Conservation (phyloP, 2,329 filamentous ascomycete genomes). For the Pseudogymnoascus pannorum region DNA sequence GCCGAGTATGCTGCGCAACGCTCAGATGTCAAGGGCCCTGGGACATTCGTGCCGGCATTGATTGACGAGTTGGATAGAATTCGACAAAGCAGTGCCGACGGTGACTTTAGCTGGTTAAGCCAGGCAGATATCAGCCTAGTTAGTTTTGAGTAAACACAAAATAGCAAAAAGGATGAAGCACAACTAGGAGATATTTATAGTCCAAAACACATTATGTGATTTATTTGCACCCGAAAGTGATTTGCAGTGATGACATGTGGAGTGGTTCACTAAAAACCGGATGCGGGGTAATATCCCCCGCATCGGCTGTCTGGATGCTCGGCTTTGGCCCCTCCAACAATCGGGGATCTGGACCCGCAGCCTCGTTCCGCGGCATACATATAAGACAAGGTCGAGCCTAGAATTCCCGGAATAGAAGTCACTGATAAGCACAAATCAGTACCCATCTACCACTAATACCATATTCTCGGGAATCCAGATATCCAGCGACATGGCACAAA, state of each 20-base stretch:
- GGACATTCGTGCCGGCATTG: constrained; percentile 79
- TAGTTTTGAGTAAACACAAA: constrained; percentile 1
- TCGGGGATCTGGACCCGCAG: background rate
- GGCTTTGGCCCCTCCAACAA: background rate
- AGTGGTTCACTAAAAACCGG: background rate
- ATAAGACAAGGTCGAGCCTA: background rate
- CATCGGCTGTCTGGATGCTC: constrained; percentile 3
- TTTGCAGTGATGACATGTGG: background rate
- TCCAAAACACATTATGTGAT: background rate
- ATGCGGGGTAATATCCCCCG: constrained; percentile 2
- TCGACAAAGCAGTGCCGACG: constrained; percentile 40
- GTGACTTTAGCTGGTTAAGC: constrained; percentile 43
- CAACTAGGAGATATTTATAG: background rate
- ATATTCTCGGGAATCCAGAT: background rate
- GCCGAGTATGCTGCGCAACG: constrained; percentile 56
- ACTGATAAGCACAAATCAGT: no score
- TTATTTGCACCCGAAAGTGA: background rate
- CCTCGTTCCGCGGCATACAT: background rate
- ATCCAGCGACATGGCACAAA: constrained; percentile 9
- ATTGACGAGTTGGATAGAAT: constrained; percentile 60
- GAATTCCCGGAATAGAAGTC: background rate
- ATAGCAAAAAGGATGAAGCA: background rate
- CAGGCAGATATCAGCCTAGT: background rate
- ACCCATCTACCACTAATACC: no score
- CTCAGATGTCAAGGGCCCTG: constrained; percentile 65